Evolutionary conservation across 2,329 filamentous ascomycete species (phyloP), one percentile per base, ranked within the genome.

Genomic region (Paradendryphiella salina): DNA sequence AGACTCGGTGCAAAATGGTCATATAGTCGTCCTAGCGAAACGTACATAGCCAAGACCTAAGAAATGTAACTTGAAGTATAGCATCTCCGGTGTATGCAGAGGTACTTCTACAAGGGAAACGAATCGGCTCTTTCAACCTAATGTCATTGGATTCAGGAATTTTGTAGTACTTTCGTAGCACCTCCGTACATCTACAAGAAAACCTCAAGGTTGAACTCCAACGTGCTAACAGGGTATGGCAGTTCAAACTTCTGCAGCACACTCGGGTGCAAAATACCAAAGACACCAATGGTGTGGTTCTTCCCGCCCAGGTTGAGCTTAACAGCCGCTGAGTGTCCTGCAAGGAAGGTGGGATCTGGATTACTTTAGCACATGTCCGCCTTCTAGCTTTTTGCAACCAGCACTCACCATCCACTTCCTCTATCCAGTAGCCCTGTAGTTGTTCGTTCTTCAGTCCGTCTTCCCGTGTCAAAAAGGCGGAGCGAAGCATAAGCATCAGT

Each of bases 161-260:
- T 3, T 10, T 10, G 3, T 6, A 2, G 6, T 26, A 9, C 7
- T 26, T 10, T 26, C 23, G 1, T 26, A 10, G 23, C 8, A 26
- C 9, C 23, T 5, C 10, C 23, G 10, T 26, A 26, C 23, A 26
- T 36, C 15, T 45, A 96, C 77, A 96, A 80, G 82, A 99, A 95
- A 61, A 89, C 84, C 76, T 97, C 93, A 26, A 97, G 83, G 75
- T 97, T 96, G 72, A 99, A 83, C 79, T 99, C 94, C 62, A 99
- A 77, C 35, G 90, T 91, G 77, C 91, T 96, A 65, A 96, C 91
- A 34, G 94, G 93, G 79, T 92, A 93, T 79, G 84, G 90, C 69
- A 96, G 80, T 66, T 96, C 92, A 75, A 94, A 96, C 67, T 95
- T 94, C 72, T 96, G 90, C 67, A 97, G 79, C 59, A 97, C 94